These are phyloP conservation scores for Phytopythium vexans DNA, from an alignment of 352 stramenopile species.

Conservation along the genomic window DNA sequence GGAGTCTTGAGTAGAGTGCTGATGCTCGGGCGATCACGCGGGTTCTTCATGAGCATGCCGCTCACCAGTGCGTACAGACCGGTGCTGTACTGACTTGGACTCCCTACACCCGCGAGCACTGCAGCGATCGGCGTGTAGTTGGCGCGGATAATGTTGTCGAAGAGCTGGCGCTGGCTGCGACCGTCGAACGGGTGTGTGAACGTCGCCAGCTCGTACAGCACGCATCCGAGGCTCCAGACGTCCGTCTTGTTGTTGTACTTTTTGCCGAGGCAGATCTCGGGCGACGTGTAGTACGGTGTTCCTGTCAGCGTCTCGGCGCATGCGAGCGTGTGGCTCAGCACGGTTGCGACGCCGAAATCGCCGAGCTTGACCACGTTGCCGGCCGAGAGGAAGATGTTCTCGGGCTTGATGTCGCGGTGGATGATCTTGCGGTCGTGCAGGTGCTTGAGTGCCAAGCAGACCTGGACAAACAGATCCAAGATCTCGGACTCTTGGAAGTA, in stretches of 20 bases:
- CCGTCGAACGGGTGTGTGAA: conserved; percentile 89
- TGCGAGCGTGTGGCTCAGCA: conserved; percentile 70
- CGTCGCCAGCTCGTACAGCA: conserved; percentile 91
- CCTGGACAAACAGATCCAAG: conserved; percentile 60
- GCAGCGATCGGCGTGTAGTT: conserved; percentile 17
- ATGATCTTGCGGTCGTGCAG: conserved; percentile 84
- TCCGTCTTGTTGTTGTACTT: conserved; percentile 94
- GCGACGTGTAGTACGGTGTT: conserved; percentile 92
- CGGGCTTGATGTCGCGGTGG: conserved; percentile 84
- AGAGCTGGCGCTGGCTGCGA: conserved; percentile 69
- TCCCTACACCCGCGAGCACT: not conserved
- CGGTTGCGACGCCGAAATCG: conserved; percentile 78
- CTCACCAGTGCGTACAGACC: conserved; percentile 33
- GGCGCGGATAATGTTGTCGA: conserved; percentile 62
- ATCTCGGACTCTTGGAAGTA: conserved; percentile 38
- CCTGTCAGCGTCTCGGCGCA: conserved; percentile 72
- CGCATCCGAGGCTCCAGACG: conserved; percentile 92
- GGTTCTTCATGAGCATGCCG: conserved; percentile 63
- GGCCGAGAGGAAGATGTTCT: conserved; percentile 83
- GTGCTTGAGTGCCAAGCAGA: conserved; percentile 78
- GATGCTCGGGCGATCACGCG: conserved; percentile 56
- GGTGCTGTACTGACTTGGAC: conserved; percentile 12
- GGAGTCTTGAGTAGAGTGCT: conserved; percentile 55
- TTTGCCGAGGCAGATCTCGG: conserved; percentile 91
- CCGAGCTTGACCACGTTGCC: conserved; percentile 66